Base-by-base conservation (phyloP, 805 yeast genomes). In the Sporopachydermia quercuum region DNA sequence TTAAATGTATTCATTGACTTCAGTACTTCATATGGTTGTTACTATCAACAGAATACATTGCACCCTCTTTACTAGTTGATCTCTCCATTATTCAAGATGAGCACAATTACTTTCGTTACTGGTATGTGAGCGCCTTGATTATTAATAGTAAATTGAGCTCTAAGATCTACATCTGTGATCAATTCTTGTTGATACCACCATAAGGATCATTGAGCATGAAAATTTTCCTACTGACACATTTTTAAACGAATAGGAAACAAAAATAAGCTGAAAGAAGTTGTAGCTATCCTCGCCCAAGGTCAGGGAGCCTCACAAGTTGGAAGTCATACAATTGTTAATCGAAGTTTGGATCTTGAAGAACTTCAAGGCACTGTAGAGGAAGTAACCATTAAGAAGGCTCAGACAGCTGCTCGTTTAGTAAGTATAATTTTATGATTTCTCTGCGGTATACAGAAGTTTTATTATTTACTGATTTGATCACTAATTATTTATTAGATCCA, bases 241-340 rank as follows among this genome's bases (percentile, higher is more conserved):
- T n/a, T n/a, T n/a, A n/a, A n/a, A n/a, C n/a, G n/a, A n/a, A 80
- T 95, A 1, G 97, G 98, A 18, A 87, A 87, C 58, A 73, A 74
- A 40, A 86, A 89, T 61, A 91, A 91, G 58, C 68, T 87, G 44
- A 74, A 70, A 47, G 98, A 89, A 58, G 94, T 89, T 16, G 69
- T 77, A 45, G 76, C 79, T 40, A 80, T 89, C 39, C 70, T 89
- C 5, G 61, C 76, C 1, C 64, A 62, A 17, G 62, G 58, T 16
- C 16, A 38, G 50, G 54, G 39, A 36, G 47, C 53, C 18, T 52
- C 62, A 15, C 51, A 48, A 38, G 71, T 73, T 14, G 80, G 78
- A 3, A 57, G 62, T 15, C 71, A 50, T 55, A 57, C 51, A 30
- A 68, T 91, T 42, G 62, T 64, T 16, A 86, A 81, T 58, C 60